Conservation (phyloP, 768 basidiomycete genomes). For the Peribolospora kevripleyi region DNA sequence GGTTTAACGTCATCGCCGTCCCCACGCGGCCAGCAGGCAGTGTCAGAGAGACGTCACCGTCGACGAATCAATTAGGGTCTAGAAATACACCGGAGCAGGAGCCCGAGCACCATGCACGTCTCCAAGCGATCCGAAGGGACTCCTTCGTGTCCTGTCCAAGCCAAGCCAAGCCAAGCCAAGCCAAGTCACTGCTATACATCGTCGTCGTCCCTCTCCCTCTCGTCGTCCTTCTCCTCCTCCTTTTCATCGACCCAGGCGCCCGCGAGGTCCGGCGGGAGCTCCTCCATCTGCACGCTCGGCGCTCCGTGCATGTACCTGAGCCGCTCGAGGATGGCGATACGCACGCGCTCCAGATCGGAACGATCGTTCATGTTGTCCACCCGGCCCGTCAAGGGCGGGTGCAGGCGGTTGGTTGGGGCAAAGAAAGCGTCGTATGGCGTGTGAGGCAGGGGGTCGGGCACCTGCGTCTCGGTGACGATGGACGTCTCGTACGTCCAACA, state of each 20-base stretch:
- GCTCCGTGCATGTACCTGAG: constrained; percentile 80
- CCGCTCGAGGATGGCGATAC: constrained; percentile 62
- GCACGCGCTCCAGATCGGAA: constrained; percentile 59
- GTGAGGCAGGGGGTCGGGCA: constrained; percentile 65
- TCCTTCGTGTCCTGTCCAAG: neutral
- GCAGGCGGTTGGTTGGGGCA: constrained; percentile 72
- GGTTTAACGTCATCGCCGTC: too few species aligned
- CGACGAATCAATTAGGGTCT: too few species aligned
- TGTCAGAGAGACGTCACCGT: too few species aligned
- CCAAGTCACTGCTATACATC: neutral
- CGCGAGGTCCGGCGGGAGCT: constrained; percentile 77
- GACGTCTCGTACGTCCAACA: constrained; percentile 98
- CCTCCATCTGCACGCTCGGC: constrained; percentile 88
- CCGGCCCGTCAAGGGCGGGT: constrained; percentile 58
- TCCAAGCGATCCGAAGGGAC: neutral
- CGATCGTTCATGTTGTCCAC: constrained; percentile 82
- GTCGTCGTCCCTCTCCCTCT: neutral
- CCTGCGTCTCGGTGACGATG: constrained; percentile 51
- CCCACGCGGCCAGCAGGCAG: too few species aligned
- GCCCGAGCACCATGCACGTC: too few species aligned
- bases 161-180: neutral
- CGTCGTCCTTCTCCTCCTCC: constrained; percentile 24
- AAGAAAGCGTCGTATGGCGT: constrained; percentile 88
- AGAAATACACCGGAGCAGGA: too few species aligned
- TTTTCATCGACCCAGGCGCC: constrained; percentile 43